phyloP scores from a whole-genome alignment of 345 rosid genomes.

The Erucastrum elatum region DNA sequence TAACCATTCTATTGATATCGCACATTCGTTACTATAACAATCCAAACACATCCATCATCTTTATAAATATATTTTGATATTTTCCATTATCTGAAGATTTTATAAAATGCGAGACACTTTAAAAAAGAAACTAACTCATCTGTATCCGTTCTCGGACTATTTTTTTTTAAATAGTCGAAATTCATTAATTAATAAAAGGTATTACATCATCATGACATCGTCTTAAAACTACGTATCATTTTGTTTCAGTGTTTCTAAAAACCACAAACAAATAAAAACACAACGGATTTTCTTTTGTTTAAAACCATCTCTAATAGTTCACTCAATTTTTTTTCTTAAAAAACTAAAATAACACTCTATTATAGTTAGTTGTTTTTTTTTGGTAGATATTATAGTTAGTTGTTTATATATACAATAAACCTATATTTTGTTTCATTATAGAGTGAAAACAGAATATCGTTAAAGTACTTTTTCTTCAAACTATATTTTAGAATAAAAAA shows the following conservation, averaged over 20 bases:
- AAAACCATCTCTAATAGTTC: no score
- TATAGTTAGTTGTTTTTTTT: no score
- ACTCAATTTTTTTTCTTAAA: no score
- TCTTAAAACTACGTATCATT: neutral
- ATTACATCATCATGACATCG: neutral
- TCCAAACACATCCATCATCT: neutral
- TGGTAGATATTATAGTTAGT: no score
- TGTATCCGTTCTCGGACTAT: neutral
- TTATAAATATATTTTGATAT: neutral
- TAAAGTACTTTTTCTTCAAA: no score
- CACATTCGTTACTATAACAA: neutral
- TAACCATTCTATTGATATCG: neutral
- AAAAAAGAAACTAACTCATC: neutral
- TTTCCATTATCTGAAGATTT: neutral
- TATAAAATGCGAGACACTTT: neutral
- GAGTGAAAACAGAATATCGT: no score
- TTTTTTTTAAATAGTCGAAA: neutral
- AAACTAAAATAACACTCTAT: no score
- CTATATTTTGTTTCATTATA: no score
- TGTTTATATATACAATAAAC: no score
- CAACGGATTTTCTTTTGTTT: no score
- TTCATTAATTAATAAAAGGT: neutral
- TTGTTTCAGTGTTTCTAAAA: neutral
- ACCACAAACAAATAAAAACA: neutral
- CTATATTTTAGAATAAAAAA: no score